These are phyloP conservation scores for Letharia lupina DNA, from an alignment of 495 filamentous ascomycete genomes.

Conservation along the genomic window DNA sequence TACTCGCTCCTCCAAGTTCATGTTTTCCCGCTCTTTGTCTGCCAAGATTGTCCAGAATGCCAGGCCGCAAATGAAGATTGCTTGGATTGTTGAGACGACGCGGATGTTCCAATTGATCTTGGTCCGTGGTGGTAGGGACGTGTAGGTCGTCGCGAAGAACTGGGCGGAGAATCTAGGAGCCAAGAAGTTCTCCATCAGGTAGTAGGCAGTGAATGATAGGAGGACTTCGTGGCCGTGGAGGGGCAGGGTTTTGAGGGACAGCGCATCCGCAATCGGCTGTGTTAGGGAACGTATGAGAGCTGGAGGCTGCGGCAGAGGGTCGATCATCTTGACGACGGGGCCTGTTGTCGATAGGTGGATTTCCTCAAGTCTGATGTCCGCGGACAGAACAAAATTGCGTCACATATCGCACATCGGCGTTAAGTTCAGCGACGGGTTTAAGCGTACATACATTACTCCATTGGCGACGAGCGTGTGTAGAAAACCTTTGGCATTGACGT, in stretches of 20 bases:
- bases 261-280: conserved; percentile 38
- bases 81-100: conserved; percentile 81
- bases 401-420: no score
- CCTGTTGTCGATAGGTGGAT: neutral
- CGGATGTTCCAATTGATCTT: conserved; percentile 92
- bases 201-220: conserved; percentile 63
- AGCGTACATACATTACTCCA: no score
- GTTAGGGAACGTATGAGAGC: conserved; percentile 33
- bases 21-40: conserved; percentile 65
- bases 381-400: no score
- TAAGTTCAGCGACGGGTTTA: no score
- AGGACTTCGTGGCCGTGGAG: conserved; percentile 86
- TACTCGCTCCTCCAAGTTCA: conserved; percentile 63
- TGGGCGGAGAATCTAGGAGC: conserved; percentile 62
- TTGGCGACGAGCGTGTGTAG: no score
- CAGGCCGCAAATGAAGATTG: conserved; percentile 60
- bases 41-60: conserved; percentile 75
- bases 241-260: conserved; percentile 59
- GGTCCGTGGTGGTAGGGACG: conserved; percentile 53
- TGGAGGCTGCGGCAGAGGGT: conserved; percentile 54
- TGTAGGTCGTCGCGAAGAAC: conserved; percentile 62
- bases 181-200: conserved; percentile 57
- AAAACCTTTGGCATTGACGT: no score
- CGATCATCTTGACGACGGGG: conserved; percentile 44
- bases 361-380: neutral